phyloP scores from a whole-genome alignment of 2,329 filamentous ascomycete species.

The Alternaria brassicae region DNA sequence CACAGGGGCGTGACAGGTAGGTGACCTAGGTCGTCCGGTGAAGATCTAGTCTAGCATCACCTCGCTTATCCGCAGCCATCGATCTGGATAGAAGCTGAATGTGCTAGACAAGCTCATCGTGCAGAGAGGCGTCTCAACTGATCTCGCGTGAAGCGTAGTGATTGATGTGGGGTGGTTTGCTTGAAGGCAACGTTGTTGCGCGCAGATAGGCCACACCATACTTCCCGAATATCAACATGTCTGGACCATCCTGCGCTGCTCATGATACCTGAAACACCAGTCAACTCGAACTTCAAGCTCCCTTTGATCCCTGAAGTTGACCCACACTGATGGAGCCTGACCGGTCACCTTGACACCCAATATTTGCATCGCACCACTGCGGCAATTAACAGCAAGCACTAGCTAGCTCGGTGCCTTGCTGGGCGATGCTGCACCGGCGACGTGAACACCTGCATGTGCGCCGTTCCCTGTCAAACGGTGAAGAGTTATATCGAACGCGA shows the following conservation, averaged over 20 bases:
- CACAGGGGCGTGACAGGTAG: not conserved
- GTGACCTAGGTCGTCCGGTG: not conserved
- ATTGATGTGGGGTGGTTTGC: not conserved
- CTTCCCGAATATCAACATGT: not conserved
- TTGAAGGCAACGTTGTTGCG: not conserved
- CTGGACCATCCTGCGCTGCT: not conserved
- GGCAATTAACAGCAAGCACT: slow-evolving; percentile 2
- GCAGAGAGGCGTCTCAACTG: slow-evolving; percentile 10
- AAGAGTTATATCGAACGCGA: slow-evolving; percentile 5
- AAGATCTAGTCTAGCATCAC: not conserved
- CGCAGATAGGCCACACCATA: not conserved
- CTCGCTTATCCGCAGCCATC: slow-evolving; percentile 6
- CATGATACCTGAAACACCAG: not conserved
- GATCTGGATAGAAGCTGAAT: not conserved
- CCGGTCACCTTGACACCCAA: not conserved
- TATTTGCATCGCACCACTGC: slow-evolving; percentile 6
- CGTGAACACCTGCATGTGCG: slow-evolving; percentile 14
- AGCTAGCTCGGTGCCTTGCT: slow-evolving; percentile 11
- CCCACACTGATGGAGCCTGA: not conserved
- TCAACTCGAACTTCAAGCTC: not conserved
- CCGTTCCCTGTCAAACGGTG: slow-evolving; percentile 5
- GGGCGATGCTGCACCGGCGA: slow-evolving; percentile 15
- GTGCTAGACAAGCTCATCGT: slow-evolving; percentile 4
- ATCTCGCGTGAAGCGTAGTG: not conserved
- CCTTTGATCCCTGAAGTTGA: not conserved